phyloP scores from a whole-genome alignment of 306 rosid species.

The Clitoria ternatea region DNA sequence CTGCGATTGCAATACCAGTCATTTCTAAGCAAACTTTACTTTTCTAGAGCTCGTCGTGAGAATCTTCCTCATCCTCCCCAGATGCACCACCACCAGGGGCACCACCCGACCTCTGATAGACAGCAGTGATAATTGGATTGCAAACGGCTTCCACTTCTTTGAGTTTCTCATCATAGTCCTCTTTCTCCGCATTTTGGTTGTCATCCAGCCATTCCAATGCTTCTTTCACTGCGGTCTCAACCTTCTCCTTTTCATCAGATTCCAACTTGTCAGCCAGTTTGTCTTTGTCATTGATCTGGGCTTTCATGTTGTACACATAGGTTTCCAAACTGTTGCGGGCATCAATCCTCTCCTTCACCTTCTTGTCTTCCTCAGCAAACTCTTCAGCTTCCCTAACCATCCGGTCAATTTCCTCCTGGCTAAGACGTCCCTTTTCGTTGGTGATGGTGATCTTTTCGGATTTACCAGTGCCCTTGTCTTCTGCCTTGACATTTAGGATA shows the following conservation, averaged over 20 bases:
- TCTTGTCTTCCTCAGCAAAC: constrained; percentile 94
- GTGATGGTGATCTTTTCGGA: constrained; percentile 98
- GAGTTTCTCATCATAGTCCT: constrained; percentile 93
- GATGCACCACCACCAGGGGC: constrained; percentile 69
- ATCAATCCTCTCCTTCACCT: constrained; percentile 93
- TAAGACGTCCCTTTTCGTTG: constrained; percentile 91
- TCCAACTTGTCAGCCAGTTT: constrained; percentile 96
- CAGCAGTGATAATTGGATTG: constrained; percentile 82
- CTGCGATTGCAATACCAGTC: constrained; percentile 4
- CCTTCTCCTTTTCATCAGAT: constrained; percentile 89
- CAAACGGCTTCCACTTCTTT: constrained; percentile 96
- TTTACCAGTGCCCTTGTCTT: constrained; percentile 98
- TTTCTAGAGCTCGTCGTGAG: constrained; percentile 88
- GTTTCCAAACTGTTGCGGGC: constrained; percentile 91
- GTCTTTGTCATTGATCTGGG: constrained; percentile 89
- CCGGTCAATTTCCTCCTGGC: constrained; percentile 94
- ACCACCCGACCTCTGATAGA: constrained; percentile 89
- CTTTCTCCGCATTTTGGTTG: constrained; percentile 86
- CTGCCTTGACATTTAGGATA: constrained; percentile 89
- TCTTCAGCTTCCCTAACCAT: constrained; percentile 98
- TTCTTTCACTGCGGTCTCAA: constrained; percentile 86
- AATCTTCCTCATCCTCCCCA: constrained; percentile 68
- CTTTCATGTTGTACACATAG: constrained; percentile 91
- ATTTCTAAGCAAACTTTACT: constrained; percentile 1
- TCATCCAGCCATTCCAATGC: constrained; percentile 98